Evolutionary conservation across 305 asterid genomes (phyloP), one percentile per base, ranked within the genome.

Genomic region (Fraxinus angustifolia): DNA sequence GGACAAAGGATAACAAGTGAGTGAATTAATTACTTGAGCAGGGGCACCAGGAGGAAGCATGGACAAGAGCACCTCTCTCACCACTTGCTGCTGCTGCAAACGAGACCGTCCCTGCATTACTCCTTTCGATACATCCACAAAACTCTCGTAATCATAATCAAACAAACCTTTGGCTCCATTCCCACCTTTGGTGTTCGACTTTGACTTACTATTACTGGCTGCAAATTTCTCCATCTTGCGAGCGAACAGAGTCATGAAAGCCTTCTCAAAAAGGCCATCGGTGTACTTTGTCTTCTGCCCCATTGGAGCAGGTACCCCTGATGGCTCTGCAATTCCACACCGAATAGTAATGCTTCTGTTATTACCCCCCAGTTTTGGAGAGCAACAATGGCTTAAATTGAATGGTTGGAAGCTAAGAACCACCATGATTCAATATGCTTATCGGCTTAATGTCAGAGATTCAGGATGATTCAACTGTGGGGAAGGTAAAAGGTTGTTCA

Each of bases 11-110:
- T 45, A 12, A 12, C 4, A 12, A 45, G 17, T 12, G 56, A 45
- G 14, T 45, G 56, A 12, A 8, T n/a, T 1, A 0, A 62, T 62
- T 88, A 93, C 99, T 85, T 95, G 99, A 73, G 92, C 94, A 80
- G 99, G 99, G 60, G 98, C 99, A 31, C 96, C 98, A 7, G 98
- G 98, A 86, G 99, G 97, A 33, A 95, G 97, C 92, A 95, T 93
- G 81, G 99, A 95, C 77, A 92, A 87, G 40, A 95, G 96, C 33
- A 95, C 98, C 84, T 93, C 92, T 1, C 98, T 84, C 48, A 93
- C 97, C 0, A 91, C 97, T 80, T 90, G 81, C 67, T 93, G 98
- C 91, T 93, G 98, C 88, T 95, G 94, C 81, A 85, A 12, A n/a
- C 94, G 93, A 0, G 84, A 79, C 87, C 99, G 83, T 28, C 99